A percentile compares a stretch with the other conserved stretches of the same genome.
Conservation (phyloP, 2,329 filamentous ascomycete genomes). For the Fusarium humuli region DNA sequence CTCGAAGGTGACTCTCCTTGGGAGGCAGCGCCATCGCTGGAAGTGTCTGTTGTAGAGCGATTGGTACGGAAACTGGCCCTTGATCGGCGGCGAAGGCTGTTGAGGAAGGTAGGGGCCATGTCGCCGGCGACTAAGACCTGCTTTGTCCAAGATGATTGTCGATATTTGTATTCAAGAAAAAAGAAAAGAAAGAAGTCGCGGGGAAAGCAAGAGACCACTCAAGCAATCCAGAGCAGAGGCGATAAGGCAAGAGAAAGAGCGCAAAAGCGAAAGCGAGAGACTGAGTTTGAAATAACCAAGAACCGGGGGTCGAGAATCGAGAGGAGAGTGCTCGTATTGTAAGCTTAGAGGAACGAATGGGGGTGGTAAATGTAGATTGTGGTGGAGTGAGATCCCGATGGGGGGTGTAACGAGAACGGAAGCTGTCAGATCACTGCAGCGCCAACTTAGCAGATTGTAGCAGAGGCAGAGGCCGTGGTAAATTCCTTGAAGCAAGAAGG, state of each 20-base stretch:
- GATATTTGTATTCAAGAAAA: slow-evolving; percentile 14
- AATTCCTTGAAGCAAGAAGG: slow-evolving; percentile 12
- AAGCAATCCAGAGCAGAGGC: slow-evolving; percentile 4
- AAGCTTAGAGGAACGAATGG: slow-evolving; percentile 28
- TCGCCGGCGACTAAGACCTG: slow-evolving; percentile 39
- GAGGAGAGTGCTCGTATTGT: slow-evolving; percentile 36
- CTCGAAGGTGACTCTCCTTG: slow-evolving; percentile 72
- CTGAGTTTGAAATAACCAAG: slow-evolving; percentile 27
- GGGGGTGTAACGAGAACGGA: slow-evolving; percentile 31
- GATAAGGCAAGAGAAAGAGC: not conserved
- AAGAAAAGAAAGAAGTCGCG: slow-evolving; percentile 8
- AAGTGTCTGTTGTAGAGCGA: slow-evolving; percentile 67
- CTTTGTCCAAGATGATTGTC: slow-evolving; percentile 18
- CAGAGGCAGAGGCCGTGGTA: slow-evolving; percentile 17
- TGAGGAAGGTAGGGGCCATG: slow-evolving; percentile 74
- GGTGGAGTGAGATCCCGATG: slow-evolving; percentile 33
- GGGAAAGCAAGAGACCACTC: slow-evolving; percentile 12
- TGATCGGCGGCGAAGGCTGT: slow-evolving; percentile 79
- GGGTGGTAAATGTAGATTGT: slow-evolving; percentile 29
- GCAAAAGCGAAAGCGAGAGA: slow-evolving; percentile 14
- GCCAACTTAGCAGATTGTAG: not conserved
- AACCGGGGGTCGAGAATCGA: slow-evolving; percentile 11
- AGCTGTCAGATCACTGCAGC: slow-evolving; percentile 10
- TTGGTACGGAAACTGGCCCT: slow-evolving; percentile 78
- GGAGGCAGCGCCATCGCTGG: slow-evolving; percentile 68